Evolutionary conservation across 1,284 basidiomycete species (phyloP).

Genomic region (Heterobasidion annosum): DNA sequence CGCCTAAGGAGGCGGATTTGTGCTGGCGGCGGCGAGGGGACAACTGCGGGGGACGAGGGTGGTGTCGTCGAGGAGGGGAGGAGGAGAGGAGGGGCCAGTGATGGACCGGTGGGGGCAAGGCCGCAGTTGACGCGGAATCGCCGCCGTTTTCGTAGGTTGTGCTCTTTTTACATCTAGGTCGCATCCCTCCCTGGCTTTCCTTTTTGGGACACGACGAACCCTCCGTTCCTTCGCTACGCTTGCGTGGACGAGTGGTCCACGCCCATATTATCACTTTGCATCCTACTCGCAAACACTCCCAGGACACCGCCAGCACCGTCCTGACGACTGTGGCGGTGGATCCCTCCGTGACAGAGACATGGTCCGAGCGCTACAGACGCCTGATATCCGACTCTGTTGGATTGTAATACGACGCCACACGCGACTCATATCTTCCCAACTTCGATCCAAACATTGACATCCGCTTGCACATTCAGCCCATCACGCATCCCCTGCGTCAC

Average conservation of each 20-base stretch:
- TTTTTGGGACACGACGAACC: conserved; percentile 6
- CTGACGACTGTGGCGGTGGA: too few species aligned
- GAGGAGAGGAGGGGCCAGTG: conserved; percentile 1
- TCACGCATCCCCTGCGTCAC: neutral
- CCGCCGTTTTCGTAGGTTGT: neutral
- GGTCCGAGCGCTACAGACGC: neutral
- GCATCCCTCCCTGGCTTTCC: conserved; percentile 7
- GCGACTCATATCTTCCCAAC: neutral
- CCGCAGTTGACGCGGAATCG: conserved; percentile 10
- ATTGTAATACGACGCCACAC: neutral
- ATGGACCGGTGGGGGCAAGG: conserved; percentile 13
- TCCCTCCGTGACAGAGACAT: neutral
- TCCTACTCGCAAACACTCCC: neutral
- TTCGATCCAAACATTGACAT: neutral
- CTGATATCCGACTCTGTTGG: neutral
- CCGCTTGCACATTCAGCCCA: neutral
- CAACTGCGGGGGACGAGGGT: neutral
- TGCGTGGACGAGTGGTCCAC: neutral
- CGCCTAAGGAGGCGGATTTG: neutral
- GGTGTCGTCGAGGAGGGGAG: conserved; percentile 10
- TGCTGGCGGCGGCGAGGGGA: neutral
- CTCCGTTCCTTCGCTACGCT: neutral
- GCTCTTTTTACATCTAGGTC: conserved; percentile 11
- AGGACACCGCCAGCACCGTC: too few species aligned
- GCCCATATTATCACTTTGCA: neutral